Conservation (phyloP, 2,329 filamentous ascomycete species). For the Penicillium nordicum region DNA sequence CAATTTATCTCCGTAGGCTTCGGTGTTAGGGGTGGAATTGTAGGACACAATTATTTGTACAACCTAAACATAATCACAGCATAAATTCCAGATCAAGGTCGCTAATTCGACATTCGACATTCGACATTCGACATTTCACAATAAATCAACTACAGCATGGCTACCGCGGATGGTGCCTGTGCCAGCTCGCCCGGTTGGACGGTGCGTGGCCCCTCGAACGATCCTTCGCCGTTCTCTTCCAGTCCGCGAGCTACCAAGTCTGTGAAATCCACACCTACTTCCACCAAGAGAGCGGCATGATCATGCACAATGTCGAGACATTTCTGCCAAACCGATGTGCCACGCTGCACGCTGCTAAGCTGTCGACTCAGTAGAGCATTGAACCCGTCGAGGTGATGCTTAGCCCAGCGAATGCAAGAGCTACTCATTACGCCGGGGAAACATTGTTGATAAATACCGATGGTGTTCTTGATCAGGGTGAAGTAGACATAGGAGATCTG, state of each 20-base stretch:
- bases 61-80: neutral
- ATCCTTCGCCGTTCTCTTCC: constrained; percentile 24
- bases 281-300: constrained; percentile 74
- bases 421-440: constrained; percentile 87
- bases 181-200: constrained; percentile 17
- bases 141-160: neutral
- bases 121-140: neutral
- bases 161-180: neutral
- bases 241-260: constrained; percentile 67
- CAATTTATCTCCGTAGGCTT: neutral
- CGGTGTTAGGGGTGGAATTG: neutral
- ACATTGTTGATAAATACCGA: constrained; percentile 80
- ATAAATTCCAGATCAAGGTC: neutral
- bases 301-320: constrained; percentile 79
- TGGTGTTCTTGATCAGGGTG: constrained; percentile 87
- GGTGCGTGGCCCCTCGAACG: constrained; percentile 15
- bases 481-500: constrained; percentile 96
- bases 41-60: neutral
- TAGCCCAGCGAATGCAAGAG: constrained; percentile 97
- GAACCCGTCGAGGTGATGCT: constrained; percentile 87
- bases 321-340: constrained; percentile 72
- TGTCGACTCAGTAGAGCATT: constrained; percentile 79
- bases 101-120: neutral
- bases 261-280: constrained; percentile 86
- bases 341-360: constrained; percentile 76